Conservation (phyloP, 1,284 basidiomycete species). For the Tilletia horrida region DNA sequence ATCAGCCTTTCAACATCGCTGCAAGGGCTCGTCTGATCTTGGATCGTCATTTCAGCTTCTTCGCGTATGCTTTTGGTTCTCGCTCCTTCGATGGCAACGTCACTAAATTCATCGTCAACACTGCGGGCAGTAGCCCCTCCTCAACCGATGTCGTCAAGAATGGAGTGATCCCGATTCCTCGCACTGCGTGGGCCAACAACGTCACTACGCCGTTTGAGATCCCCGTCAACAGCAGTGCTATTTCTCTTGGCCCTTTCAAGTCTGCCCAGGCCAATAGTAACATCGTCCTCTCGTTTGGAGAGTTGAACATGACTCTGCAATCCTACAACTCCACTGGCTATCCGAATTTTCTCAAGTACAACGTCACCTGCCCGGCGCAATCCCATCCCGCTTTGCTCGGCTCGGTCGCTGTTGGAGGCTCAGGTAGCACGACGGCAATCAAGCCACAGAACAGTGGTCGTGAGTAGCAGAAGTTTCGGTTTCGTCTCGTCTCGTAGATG, state of each 20-base stretch:
- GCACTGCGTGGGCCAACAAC: not conserved
- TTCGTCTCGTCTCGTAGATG: no score
- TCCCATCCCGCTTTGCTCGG: not conserved
- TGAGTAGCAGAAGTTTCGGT: no score
- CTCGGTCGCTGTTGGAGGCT: not conserved
- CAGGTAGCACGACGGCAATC: not conserved
- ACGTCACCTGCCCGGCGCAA: constrained; percentile 2
- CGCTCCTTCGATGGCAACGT: not conserved
- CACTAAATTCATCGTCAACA: constrained; percentile 12
- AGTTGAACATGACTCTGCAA: not conserved
- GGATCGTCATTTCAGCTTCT: not conserved
- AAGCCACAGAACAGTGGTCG: not conserved
- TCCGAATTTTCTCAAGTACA: not conserved
- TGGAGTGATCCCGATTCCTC: not conserved
- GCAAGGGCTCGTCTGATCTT: constrained; percentile 6
- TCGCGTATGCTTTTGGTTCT: not conserved
- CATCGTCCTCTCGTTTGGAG: constrained; percentile 9
- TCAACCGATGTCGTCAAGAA: not conserved
- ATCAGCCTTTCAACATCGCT: constrained; percentile 6
- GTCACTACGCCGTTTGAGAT: not conserved
- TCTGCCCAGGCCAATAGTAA: not conserved
- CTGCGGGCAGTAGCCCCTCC: not conserved
- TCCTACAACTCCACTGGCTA: constrained; percentile 5
- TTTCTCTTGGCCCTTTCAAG: constrained; percentile 8
- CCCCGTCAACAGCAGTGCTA: constrained; percentile 6